Conservation (phyloP, 202 grass and related monocot genomes). For the Eragrostis tef region DNA sequence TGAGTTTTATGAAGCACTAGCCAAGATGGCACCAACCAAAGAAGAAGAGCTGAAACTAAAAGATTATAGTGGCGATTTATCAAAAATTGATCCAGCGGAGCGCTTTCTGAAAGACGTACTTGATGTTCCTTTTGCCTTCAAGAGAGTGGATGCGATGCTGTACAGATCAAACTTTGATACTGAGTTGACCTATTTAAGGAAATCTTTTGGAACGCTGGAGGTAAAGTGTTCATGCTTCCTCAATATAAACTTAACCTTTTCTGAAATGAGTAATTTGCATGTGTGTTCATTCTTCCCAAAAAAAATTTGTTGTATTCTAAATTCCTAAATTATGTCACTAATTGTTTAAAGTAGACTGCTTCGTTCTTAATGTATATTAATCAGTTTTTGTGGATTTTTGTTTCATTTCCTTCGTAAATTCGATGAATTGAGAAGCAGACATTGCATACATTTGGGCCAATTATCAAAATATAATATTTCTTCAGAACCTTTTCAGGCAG, state of each 20-base stretch:
- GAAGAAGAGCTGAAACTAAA: constrained; percentile 73
- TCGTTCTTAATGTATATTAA: constrained; percentile 4
- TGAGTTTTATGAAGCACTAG: constrained; percentile 74
- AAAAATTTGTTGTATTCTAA: background rate
- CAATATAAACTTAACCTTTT: background rate
- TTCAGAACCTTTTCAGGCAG: constrained; percentile 65
- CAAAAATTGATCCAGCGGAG: constrained; percentile 73
- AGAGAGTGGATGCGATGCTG: constrained; percentile 81
- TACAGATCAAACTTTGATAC: constrained; percentile 79
- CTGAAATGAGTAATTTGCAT: background rate
- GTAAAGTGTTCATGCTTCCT: constrained; percentile 51
- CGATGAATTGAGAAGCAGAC: background rate
- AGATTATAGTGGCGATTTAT: constrained; percentile 61
- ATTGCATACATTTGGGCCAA: constrained; percentile 13
- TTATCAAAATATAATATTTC: constrained; percentile 55
- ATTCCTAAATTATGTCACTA: background rate
- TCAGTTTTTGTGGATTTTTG: background rate
- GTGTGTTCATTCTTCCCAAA: constrained; percentile 14
- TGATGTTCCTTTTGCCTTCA: constrained; percentile 81
- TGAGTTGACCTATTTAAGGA: constrained; percentile 70
- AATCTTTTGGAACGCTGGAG: constrained; percentile 74
- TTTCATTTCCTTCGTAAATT: constrained; percentile 8
- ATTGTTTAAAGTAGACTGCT: constrained; percentile 13
- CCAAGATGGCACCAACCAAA: constrained; percentile 86
- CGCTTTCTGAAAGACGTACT: constrained; percentile 72